These are phyloP conservation scores for Trypanosoma platydactyli DNA, from an alignment of 208 protist species.

Conservation along the genomic window DNA sequence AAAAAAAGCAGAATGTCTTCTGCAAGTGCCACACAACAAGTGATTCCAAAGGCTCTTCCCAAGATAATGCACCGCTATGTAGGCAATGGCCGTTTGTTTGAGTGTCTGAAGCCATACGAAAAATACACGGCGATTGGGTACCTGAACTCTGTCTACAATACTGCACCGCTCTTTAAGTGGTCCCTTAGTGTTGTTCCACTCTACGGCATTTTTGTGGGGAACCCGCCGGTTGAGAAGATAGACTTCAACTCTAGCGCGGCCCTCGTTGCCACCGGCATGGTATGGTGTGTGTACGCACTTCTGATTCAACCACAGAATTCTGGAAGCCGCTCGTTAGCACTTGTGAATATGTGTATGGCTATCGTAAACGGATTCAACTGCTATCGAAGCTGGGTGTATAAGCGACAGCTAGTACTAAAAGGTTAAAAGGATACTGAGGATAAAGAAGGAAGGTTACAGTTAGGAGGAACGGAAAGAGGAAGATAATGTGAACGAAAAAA, in stretches of 20 bases:
- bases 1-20: constrained; percentile 39
- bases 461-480: constrained; percentile 1
- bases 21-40: constrained; percentile 36
- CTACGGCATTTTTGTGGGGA: constrained; percentile 79
- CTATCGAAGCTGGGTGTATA: constrained; percentile 64
- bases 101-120: constrained; percentile 76
- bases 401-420: constrained; percentile 21
- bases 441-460: constrained; percentile 2
- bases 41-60: constrained; percentile 79
- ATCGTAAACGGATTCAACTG: constrained; percentile 87
- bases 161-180: constrained; percentile 87
- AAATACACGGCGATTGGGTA: constrained; percentile 64
- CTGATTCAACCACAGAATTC: constrained; percentile 90
- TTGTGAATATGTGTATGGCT: constrained; percentile 83
- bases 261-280: constrained; percentile 66
- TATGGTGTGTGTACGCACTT: constrained; percentile 88
- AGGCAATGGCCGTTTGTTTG: constrained; percentile 70
- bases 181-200: constrained; percentile 84
- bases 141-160: constrained; percentile 88
- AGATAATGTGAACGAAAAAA: neutral
- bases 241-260: constrained; percentile 88
- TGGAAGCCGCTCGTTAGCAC: constrained; percentile 76
- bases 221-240: constrained; percentile 83
- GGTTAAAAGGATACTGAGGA: constrained; percentile 20
- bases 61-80: constrained; percentile 77